These are phyloP conservation scores for Phaeotremella fagi DNA, from an alignment of 768 basidiomycete species.

Conservation along the genomic window DNA sequence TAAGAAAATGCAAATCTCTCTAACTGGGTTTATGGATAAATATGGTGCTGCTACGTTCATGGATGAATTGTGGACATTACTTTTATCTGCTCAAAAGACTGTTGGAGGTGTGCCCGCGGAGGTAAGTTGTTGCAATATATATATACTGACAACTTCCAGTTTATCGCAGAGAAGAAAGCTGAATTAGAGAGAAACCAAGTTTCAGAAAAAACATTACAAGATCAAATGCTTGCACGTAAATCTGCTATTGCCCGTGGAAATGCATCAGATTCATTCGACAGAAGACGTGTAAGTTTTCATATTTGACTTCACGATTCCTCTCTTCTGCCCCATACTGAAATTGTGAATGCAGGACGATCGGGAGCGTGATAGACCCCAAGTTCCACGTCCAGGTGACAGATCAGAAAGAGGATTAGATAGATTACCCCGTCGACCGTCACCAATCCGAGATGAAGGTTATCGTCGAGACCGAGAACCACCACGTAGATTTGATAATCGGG, in stretches of 20 bases:
- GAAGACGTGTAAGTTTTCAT: conserved; percentile 8
- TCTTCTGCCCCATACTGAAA: background rate
- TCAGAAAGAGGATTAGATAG: background rate
- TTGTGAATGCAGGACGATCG: conserved; percentile 1
- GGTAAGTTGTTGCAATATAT: conserved; percentile 20
- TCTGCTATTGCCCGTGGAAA: background rate
- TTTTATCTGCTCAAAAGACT: conserved; percentile 88
- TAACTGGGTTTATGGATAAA: conserved; percentile 86
- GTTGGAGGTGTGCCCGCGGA: conserved; percentile 83
- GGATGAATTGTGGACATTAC: conserved; percentile 77
- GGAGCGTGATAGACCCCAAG: background rate
- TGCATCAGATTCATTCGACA: conserved; percentile 26
- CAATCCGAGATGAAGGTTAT: conserved; percentile 10
- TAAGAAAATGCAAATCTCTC: conserved; percentile 88
- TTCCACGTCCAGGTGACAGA: background rate
- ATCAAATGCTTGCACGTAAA: conserved; percentile 10
- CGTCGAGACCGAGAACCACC: conserved; percentile 1
- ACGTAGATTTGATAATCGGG: background rate
- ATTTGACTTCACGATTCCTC: background rate
- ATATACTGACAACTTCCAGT: conserved; percentile 14
- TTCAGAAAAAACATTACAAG: conserved; percentile 19
- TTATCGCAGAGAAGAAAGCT: conserved; percentile 47
- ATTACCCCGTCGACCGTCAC: conserved; percentile 16
- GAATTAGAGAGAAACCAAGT: conserved; percentile 38
- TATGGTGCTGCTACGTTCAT: conserved; percentile 77